Conservation (phyloP, 148 eudicot genomes). For the Amaranthus hypochondriacus region DNA sequence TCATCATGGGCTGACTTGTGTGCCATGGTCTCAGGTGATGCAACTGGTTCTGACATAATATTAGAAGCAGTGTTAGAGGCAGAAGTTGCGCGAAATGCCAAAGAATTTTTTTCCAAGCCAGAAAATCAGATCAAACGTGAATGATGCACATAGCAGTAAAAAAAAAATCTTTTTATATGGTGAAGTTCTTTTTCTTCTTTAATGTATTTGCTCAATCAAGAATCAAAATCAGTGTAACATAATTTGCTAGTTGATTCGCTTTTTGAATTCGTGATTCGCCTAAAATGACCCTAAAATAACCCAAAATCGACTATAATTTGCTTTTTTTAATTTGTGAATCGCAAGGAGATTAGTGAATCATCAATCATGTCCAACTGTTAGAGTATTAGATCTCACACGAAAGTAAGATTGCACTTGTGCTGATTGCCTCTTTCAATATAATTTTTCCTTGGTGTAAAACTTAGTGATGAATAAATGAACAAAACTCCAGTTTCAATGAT, state of each 20-base stretch:
- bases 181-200: neutral
- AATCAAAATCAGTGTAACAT: no score
- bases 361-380: neutral
- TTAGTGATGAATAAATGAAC: neutral
- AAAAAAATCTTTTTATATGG: neutral
- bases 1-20: neutral
- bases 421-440: neutral
- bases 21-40: slow-evolving; percentile 47
- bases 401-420: neutral
- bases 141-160: slow-evolving; percentile 5
- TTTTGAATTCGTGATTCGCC: no score
- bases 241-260: no score
- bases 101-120: slow-evolving; percentile 70
- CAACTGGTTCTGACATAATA: slow-evolving; percentile 72
- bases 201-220: neutral
- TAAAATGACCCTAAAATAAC: no score
- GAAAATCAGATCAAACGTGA: slow-evolving; percentile 50
- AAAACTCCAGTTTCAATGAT: neutral
- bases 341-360: no score
- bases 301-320: no score
- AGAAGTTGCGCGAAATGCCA: slow-evolving; percentile 90
- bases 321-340: no score
- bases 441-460: neutral
- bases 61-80: slow-evolving; percentile 88
- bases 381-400: neutral